Conservation (phyloP, 164 flowering plant species). For the Vitis rotundifolia region DNA sequence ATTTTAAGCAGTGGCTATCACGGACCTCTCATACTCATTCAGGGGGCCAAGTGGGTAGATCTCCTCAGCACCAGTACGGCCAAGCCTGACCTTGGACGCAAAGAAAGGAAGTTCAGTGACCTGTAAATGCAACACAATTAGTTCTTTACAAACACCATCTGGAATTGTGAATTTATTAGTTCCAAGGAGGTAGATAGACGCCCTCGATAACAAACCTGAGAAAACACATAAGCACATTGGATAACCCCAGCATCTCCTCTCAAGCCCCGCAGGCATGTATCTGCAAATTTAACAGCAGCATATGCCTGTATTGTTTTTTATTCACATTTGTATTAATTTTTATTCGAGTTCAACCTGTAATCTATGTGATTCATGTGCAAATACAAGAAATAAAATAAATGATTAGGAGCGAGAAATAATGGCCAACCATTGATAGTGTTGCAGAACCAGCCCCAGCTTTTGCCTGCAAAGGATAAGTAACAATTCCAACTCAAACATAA, state of each 20-base stretch:
- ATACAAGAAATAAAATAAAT: not conserved
- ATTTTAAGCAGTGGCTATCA: not conserved
- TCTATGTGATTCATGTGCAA: not conserved
- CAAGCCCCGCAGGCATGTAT: conserved; percentile 85
- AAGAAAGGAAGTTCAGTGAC: conserved; percentile 98
- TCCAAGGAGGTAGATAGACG: not conserved
- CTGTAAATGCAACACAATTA: conserved; percentile 27
- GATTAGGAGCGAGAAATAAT: not conserved
- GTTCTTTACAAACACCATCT: not conserved
- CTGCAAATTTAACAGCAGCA: conserved; percentile 94
- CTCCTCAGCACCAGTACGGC: conserved; percentile 85
- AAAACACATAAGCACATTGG: conserved; percentile 81
- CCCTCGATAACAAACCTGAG: conserved; percentile 47
- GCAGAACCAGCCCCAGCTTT: conserved; percentile 98
- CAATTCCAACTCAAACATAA: too few relatives aligned
- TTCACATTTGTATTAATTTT: not conserved
- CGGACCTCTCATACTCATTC: conserved; percentile 86
- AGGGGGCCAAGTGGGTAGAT: conserved; percentile 80
- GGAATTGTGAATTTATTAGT: conserved; percentile 1
- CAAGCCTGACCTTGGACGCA: conserved; percentile 83
- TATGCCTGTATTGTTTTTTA: conserved; percentile 60
- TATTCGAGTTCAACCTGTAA: not conserved
- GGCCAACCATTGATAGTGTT: conserved; percentile 88
- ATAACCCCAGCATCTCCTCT: conserved; percentile 83
- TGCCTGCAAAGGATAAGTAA: conserved; percentile 57